These are phyloP conservation scores for Nicotiana undulata DNA, from an alignment of 257 asterid species.

Conservation along the genomic window DNA sequence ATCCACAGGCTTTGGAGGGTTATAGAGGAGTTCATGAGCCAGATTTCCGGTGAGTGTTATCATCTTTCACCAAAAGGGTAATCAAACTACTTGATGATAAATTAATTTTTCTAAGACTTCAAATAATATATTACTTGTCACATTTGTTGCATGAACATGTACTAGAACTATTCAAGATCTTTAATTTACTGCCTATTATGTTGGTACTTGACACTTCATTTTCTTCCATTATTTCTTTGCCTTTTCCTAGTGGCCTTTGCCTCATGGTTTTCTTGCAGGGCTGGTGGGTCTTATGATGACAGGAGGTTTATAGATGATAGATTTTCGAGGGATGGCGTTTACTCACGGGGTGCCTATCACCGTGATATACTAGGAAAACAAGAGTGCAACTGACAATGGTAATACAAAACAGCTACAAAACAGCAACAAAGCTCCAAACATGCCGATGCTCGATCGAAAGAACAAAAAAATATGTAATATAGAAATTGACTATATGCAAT, in stretches of 20 bases:
- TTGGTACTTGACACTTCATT: no score
- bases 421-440: no score
- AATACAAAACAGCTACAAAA: no score
- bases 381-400: no score
- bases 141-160: not conserved
- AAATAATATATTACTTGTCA: no score
- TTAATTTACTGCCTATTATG: not conserved
- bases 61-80: no score
- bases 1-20: constrained; percentile 99
- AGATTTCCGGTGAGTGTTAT: no score
- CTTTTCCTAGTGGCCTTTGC: constrained; percentile 24
- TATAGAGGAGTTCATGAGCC: constrained; percentile 83
- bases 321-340: constrained; percentile 69
- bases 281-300: constrained; percentile 77
- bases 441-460: no score
- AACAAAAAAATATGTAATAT: no score
- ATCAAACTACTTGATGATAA: no score
- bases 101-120: no score
- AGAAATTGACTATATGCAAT: no score
- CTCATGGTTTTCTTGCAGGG: constrained; percentile 60
- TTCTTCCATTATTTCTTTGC: constrained; percentile 9
- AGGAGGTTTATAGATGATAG: constrained; percentile 92
- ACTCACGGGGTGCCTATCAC: constrained; percentile 50
- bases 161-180: not conserved
- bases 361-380: constrained; percentile 37